Conservation (phyloP, 2,329 filamentous ascomycete species). For the Trichocomaceae sp. region DNA sequence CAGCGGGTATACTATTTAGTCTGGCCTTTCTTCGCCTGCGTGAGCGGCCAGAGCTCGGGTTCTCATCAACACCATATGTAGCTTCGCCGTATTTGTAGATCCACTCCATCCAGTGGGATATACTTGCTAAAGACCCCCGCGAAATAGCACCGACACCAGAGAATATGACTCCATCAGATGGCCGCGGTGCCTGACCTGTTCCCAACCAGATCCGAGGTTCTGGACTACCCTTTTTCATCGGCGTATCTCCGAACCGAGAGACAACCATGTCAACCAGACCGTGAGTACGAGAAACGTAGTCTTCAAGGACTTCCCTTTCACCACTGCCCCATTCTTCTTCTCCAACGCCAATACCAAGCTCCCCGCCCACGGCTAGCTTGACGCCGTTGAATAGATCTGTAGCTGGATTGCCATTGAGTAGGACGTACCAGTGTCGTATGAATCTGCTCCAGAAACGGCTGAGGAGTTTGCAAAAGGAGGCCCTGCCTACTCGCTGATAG, state of each 20-base stretch:
- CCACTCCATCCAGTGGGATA: constrained; percentile 83
- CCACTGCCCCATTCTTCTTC: constrained; percentile 93
- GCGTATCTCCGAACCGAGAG: constrained; percentile 67
- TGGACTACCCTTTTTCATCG: constrained; percentile 21
- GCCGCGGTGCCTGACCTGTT: constrained; percentile 57
- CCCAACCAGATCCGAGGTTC: constrained; percentile 63
- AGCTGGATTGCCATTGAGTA: constrained; percentile 82
- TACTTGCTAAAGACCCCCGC: constrained; percentile 60
- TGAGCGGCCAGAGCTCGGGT: constrained; percentile 61
- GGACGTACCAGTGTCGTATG: constrained; percentile 68
- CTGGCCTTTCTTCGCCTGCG: constrained; percentile 31
- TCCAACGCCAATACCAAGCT: constrained; percentile 87
- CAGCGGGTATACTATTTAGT: constrained; percentile 13
- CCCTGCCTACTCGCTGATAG: constrained; percentile 57
- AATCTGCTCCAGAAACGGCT: constrained; percentile 75
- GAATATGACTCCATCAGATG: constrained; percentile 80
- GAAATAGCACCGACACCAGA: constrained; percentile 70
- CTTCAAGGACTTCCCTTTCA: constrained; percentile 86
- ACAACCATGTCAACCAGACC: constrained; percentile 85
- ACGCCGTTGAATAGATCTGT: constrained; percentile 73
- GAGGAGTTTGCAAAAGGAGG: constrained; percentile 65
- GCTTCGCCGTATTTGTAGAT: constrained; percentile 76
- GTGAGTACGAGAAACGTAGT: constrained; percentile 70
- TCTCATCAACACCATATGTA: constrained; percentile 78
- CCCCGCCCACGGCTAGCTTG: constrained; percentile 82